Conservation (phyloP, 495 filamentous ascomycete genomes). For the Chaetomium tenue region DNA sequence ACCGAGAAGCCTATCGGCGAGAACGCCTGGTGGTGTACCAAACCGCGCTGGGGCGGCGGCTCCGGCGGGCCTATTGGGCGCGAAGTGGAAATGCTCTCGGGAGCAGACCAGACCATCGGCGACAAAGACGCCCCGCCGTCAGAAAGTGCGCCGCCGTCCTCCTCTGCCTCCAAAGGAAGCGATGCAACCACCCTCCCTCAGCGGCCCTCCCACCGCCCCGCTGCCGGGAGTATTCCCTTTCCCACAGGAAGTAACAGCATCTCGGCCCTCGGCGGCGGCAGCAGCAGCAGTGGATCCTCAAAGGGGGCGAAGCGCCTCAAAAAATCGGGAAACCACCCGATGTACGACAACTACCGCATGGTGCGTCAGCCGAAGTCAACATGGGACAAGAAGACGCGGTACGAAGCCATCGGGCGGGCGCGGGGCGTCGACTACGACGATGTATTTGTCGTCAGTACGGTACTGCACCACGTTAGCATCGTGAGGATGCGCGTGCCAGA, state of each 20-base stretch:
- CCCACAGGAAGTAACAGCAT: neutral
- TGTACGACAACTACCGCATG: constrained; percentile 58
- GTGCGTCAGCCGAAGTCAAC: constrained; percentile 59
- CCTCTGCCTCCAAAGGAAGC: neutral
- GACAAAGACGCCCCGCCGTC: constrained; percentile 43
- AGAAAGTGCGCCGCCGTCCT: constrained; percentile 2
- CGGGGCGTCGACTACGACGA: constrained; percentile 50
- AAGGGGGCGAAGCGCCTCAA: constrained; percentile 50
- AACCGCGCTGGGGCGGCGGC: constrained; percentile 74
- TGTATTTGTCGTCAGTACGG: constrained; percentile 76
- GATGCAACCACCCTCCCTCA: constrained; percentile 17
- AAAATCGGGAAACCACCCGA: constrained; percentile 48
- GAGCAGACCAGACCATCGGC: constrained; percentile 39
- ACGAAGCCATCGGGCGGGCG: constrained; percentile 67
- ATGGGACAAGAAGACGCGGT: constrained; percentile 78
- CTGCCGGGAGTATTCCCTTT: neutral
- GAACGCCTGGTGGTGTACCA: constrained; percentile 76
- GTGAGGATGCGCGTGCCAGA: constrained; percentile 70
- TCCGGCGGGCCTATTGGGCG: constrained; percentile 60
- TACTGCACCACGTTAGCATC: constrained; percentile 81
- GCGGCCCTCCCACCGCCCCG: constrained; percentile 12
- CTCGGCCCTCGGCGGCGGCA: constrained; percentile 25
- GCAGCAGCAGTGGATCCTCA: constrained; percentile 22
- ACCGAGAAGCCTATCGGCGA: constrained; percentile 66
- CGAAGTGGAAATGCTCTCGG: constrained; percentile 48